These are phyloP conservation scores for Trametes gibbosa DNA, from an alignment of 768 basidiomycete species.

Conservation along the genomic window DNA sequence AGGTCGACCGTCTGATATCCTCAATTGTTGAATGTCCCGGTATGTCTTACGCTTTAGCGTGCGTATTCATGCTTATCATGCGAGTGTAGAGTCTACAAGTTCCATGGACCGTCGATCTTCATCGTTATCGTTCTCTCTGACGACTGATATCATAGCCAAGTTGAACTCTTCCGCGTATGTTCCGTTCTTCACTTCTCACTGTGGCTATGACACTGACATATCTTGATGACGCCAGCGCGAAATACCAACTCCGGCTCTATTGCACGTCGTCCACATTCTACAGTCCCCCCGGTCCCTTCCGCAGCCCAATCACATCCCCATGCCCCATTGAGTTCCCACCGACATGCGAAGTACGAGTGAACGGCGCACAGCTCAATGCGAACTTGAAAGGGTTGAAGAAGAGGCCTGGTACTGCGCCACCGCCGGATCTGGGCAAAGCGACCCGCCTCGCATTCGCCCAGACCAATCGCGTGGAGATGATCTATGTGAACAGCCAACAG, in stretches of 20 bases:
- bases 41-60: constrained; percentile 30
- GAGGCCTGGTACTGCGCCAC: constrained; percentile 92
- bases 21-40: constrained; percentile 75
- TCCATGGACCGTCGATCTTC: constrained; percentile 75
- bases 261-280: constrained; percentile 85
- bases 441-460: constrained; percentile 43
- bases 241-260: constrained; percentile 81
- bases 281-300: constrained; percentile 48
- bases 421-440: constrained; percentile 59
- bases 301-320: constrained; percentile 43
- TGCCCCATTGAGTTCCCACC: constrained; percentile 90
- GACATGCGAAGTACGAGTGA: constrained; percentile 89
- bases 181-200: not conserved
- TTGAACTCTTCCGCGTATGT: constrained; percentile 55
- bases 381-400: constrained; percentile 93
- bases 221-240: constrained; percentile 41
- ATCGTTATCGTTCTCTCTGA: constrained; percentile 61
- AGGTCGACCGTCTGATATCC: constrained; percentile 64
- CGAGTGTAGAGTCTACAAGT: constrained; percentile 63
- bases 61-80: constrained; percentile 3
- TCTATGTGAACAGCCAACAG: constrained; percentile 87
- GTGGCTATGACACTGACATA: not conserved
- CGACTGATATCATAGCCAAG: constrained; percentile 58
- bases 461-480: constrained; percentile 77
- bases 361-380: constrained; percentile 61